Percentiles rank a stretch among this genome's conserved stretches.
These are phyloP conservation scores for Boehmeria nivea DNA, from an alignment of 306 rosid species.

Conservation along the genomic window DNA sequence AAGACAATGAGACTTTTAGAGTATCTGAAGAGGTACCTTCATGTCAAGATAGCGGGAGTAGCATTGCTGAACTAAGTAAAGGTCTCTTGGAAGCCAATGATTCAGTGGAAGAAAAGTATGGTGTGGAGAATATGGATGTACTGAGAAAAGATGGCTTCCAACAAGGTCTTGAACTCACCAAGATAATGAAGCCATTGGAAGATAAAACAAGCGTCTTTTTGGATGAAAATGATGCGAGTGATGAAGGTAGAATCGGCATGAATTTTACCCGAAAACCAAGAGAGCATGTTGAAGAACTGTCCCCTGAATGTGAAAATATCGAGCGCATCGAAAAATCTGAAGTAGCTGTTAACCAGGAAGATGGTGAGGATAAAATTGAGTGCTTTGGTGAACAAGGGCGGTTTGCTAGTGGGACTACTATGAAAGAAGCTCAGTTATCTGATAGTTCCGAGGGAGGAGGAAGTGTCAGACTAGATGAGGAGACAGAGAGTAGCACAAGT, in stretches of 20 bases:
- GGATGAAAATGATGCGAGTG: slow-evolving; percentile 17
- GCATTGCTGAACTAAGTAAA: slow-evolving; percentile 17
- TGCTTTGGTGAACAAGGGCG: slow-evolving; percentile 38
- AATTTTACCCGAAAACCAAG: slow-evolving; percentile 31
- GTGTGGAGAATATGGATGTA: slow-evolving; percentile 26
- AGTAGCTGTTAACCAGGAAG: slow-evolving; percentile 32
- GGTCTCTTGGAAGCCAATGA: slow-evolving; percentile 31
- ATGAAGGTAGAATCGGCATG: slow-evolving; percentile 25
- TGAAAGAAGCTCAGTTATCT: slow-evolving; percentile 36
- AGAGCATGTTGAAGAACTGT: slow-evolving; percentile 38
- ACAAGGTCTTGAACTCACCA: slow-evolving; percentile 28
- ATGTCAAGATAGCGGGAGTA: slow-evolving; percentile 34
- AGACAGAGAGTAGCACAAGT: slow-evolving; percentile 20
- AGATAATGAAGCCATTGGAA: slow-evolving; percentile 28
- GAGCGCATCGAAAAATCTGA: slow-evolving; percentile 29
- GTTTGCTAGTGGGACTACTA: slow-evolving; percentile 17
- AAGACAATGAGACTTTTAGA: slow-evolving; percentile 26
- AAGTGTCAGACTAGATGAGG: slow-evolving; percentile 26
- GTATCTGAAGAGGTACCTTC: too few relatives aligned
- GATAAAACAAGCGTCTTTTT: slow-evolving; percentile 22
- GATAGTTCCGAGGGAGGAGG: slow-evolving; percentile 28
- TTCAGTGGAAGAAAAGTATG: slow-evolving; percentile 26
- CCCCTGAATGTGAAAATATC: slow-evolving; percentile 27
- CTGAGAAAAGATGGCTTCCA: slow-evolving; percentile 33
- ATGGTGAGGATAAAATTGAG: slow-evolving; percentile 27